A percentile compares a stretch with the other conserved stretches of the same genome.
These are phyloP conservation scores for Lactuca sativa DNA, from an alignment of 129 eudicot species.

Conservation along the genomic window DNA sequence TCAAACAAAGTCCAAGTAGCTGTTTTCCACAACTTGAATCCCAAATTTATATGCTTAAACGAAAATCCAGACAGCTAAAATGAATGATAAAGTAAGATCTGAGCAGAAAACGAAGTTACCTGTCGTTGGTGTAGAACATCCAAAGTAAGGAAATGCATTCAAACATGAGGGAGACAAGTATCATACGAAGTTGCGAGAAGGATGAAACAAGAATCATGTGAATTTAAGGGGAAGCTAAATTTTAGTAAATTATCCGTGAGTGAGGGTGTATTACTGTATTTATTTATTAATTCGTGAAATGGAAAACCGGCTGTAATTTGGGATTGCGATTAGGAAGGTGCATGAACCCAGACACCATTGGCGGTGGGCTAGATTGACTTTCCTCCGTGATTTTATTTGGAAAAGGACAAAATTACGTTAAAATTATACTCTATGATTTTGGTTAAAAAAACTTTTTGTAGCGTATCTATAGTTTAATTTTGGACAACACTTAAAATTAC, in stretches of 20 bases:
- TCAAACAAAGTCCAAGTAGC: neutral
- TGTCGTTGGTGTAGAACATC: neutral
- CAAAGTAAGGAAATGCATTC: conserved; percentile 13
- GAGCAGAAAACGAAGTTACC: conserved; percentile 23
- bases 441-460: too few species aligned
- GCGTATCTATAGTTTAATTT: too few species aligned
- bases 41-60: neutral
- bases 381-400: neutral
- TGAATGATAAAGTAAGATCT: conserved; percentile 24
- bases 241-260: neutral
- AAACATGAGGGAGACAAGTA: conserved; percentile 16
- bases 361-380: neutral
- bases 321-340: conserved; percentile 23
- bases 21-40: neutral
- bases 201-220: conserved; percentile 23
- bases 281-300: neutral
- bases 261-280: neutral
- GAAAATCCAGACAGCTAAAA: conserved; percentile 17
- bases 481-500: too few species aligned
- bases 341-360: conserved; percentile 23
- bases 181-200: neutral
- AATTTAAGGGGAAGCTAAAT: conserved; percentile 9
- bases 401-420: too few species aligned
- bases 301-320: neutral
- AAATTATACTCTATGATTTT: too few species aligned